phyloP scores from a whole-genome alignment of 352 stramenopile species.

The Globisporangium cystogenes region DNA sequence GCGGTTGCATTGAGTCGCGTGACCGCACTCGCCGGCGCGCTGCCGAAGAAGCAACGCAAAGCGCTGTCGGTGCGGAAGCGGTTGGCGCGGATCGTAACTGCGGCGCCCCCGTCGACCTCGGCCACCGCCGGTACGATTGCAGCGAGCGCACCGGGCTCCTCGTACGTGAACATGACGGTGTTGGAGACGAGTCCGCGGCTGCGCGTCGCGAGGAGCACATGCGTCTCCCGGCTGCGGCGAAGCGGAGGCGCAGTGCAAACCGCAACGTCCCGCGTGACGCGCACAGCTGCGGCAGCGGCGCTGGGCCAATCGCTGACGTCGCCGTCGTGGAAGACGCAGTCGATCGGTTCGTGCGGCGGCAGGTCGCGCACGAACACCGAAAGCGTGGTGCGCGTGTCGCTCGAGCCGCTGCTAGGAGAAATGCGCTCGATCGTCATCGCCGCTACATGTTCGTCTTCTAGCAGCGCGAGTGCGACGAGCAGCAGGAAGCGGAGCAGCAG shows the following conservation, averaged over 20 bases:
- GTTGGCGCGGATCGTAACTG: constrained; percentile 6
- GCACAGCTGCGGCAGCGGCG: not conserved
- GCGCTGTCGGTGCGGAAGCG: not conserved
- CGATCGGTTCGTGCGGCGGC: constrained; percentile 4
- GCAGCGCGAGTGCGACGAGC: too few species aligned
- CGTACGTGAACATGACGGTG: constrained; percentile 3
- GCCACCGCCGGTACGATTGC: not conserved
- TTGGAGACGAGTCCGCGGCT: constrained; percentile 1
- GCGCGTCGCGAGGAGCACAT: constrained; percentile 2
- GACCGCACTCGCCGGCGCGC: not conserved
- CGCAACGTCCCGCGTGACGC: not conserved
- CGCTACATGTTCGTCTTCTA: too few species aligned
- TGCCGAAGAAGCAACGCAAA: constrained; percentile 2
- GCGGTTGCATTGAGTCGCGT: constrained; percentile 8
- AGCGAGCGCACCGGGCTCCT: not conserved
- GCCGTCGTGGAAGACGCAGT: constrained; percentile 5
- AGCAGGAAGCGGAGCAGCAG: not conserved
- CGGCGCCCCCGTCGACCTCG: constrained; percentile 6
- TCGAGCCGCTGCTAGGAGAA: not conserved
- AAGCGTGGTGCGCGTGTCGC: not conserved
- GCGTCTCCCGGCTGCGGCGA: not conserved
- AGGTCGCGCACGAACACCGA: constrained; percentile 2
- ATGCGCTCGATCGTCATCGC: constrained; percentile 4
- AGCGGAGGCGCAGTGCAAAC: not conserved
- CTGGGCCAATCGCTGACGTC: not conserved